phyloP scores from a whole-genome alignment of 2,329 filamentous ascomycete species.

The Dactylella cylindrospora region DNA sequence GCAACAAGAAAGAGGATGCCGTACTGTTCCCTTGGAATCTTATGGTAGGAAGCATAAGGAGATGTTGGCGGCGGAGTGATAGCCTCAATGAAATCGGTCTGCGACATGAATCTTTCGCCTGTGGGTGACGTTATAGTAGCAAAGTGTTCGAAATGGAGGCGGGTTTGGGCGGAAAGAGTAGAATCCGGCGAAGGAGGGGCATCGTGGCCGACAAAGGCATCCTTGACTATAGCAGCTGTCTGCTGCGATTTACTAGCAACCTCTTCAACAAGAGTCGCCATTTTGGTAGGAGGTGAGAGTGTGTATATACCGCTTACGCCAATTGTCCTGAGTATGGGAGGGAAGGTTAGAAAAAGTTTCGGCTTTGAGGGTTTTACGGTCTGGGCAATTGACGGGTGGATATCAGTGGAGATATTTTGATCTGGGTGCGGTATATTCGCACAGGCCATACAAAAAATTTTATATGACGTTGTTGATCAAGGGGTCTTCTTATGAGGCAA shows the following conservation, averaged over 20 bases:
- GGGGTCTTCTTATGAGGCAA: too few species aligned
- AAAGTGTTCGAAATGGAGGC: constrained; percentile 72
- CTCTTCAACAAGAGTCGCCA: constrained; percentile 28
- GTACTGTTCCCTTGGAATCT: constrained; percentile 96
- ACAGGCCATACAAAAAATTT: constrained; percentile 10
- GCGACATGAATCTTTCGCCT: constrained; percentile 76
- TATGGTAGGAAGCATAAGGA: constrained; percentile 72
- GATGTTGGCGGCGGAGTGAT: constrained; percentile 76
- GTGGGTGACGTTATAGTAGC: constrained; percentile 70
- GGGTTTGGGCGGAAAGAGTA: constrained; percentile 69
- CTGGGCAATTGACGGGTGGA: too few species aligned
- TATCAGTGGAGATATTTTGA: too few species aligned
- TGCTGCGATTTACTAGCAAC: constrained; percentile 32
- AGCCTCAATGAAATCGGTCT: constrained; percentile 86
- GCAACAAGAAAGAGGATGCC: constrained; percentile 89
- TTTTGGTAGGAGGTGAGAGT: constrained; percentile 1
- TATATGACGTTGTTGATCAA: constrained; percentile 38
- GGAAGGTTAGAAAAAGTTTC: too few species aligned
- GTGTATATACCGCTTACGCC: neutral
- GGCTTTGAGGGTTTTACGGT: too few species aligned
- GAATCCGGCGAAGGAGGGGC: constrained; percentile 9
- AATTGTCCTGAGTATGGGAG: too few species aligned
- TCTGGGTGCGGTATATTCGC: constrained; percentile 6
- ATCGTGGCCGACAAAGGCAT: constrained; percentile 38
- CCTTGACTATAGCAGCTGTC: constrained; percentile 27